These are phyloP conservation scores for Talaromyces funiculosus DNA, from an alignment of 2,329 filamentous ascomycete genomes.

Conservation along the genomic window DNA sequence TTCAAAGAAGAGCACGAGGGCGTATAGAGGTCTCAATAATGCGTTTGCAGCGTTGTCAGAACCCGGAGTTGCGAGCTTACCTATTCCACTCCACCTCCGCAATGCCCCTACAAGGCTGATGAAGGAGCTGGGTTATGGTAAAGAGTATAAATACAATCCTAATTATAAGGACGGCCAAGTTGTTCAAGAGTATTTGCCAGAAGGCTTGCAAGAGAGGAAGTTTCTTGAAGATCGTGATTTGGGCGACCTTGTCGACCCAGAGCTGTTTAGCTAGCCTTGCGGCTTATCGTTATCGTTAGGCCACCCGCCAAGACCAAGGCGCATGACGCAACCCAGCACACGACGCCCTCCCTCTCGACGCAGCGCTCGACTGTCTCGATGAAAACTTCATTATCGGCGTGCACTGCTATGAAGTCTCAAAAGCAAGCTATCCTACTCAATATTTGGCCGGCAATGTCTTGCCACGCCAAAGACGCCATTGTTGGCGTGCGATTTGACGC, in stretches of 20 bases:
- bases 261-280: slow-evolving; percentile 35
- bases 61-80: slow-evolving; percentile 73
- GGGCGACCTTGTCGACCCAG: slow-evolving; percentile 70
- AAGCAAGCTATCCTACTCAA: not conserved
- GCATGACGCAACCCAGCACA: not conserved
- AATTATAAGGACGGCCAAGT: slow-evolving; percentile 79
- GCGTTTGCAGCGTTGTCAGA: slow-evolving; percentile 74
- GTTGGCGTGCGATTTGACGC: not conserved
- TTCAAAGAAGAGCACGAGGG: slow-evolving; percentile 79
- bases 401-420: not conserved
- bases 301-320: not conserved
- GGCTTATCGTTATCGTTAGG: not conserved
- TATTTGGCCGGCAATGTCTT: not conserved
- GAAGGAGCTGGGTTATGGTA: slow-evolving; percentile 86
- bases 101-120: slow-evolving; percentile 91
- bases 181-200: slow-evolving; percentile 83
- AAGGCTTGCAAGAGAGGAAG: slow-evolving; percentile 59
- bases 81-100: slow-evolving; percentile 78
- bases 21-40: slow-evolving; percentile 76
- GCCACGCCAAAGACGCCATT: not conserved
- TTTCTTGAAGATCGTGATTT: slow-evolving; percentile 80
- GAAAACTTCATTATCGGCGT: not conserved
- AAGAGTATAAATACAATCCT: slow-evolving; percentile 94
- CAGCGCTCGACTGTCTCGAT: not conserved
- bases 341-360: not conserved